Base-by-base conservation (phyloP, 2,329 filamentous ascomycete genomes). In the Graphilbum fragrans region DNA sequence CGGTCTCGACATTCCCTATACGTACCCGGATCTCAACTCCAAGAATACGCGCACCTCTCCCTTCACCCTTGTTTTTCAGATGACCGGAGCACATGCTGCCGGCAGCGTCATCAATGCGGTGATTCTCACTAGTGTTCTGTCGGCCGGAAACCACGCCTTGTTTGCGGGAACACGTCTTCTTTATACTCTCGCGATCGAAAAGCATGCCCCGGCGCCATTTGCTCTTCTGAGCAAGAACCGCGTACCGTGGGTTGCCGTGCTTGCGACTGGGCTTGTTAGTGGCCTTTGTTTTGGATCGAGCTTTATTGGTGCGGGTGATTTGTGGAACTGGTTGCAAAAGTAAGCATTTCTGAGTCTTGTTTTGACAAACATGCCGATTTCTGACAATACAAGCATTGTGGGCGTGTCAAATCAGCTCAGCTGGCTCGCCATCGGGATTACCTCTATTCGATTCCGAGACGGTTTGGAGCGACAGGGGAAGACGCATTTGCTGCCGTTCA, bases 321-420 rank as follows among this genome's bases (percentile, higher is more conserved):
- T 81, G 5, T 81, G 77, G 77, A 70, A 66, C 1, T 81, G 77
- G 77, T 57, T 81, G 17, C 77, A 81, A 52, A 80, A 80, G 68
- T 71, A 57, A 51, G 61, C n/a, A n/a, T n/a, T n/a, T n/a, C n/a
- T n/a, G n/a, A n/a, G n/a, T n/a, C n/a, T n/a, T n/a, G n/a, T n/a
- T n/a, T n/a, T n/a, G n/a, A n/a, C n/a, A n/a, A n/a, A n/a, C n/a
- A n/a, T n/a, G n/a, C n/a, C n/a, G n/a, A n/a, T n/a, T n/a, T n/a
- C 42, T 10, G n/a, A n/a, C n/a, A n/a, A n/a, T n/a, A n/a, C n/a
- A 10, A 70, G 67, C 44, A 69, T 82, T 36, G 74, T 82, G 42
- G 77, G 77, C 11, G 77, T 82, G 0, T 80, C 76, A 0, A 81
- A 80, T 54, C 77, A 81, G 57, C 59, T 82, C 5, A 74, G 73